Evolutionary conservation across 2,329 filamentous ascomycete species (phyloP).

Genomic region (Ascosphaera apis): DNA sequence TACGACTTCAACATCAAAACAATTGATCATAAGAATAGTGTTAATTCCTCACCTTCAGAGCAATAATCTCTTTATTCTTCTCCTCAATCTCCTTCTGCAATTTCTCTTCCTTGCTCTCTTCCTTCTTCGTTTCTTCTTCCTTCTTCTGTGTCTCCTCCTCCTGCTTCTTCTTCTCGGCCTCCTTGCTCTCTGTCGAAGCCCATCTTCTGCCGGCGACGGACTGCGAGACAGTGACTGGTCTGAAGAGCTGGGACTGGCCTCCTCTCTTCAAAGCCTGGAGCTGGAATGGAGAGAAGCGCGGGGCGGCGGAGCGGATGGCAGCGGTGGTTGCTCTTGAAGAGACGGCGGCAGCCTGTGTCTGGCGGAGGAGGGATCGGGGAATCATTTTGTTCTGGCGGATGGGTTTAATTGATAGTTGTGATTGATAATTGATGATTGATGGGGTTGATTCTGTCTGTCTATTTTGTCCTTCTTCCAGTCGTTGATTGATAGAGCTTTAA

Average conservation of each 20-base stretch:
- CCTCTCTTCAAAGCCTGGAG: slow-evolving; percentile 1
- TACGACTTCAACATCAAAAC: not conserved
- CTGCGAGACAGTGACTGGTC: slow-evolving; percentile 11
- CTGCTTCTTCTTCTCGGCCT: slow-evolving; percentile 12
- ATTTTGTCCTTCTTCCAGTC: no score
- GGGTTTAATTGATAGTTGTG: no score
- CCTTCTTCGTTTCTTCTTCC: slow-evolving; percentile 20
- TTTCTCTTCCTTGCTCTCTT: slow-evolving; percentile 21
- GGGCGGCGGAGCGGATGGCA: slow-evolving; percentile 13
- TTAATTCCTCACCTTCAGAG: slow-evolving; percentile 50
- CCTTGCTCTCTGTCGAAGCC: slow-evolving; percentile 20
- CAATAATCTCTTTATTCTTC: slow-evolving; percentile 48
- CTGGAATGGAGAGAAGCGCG: slow-evolving; percentile 14
- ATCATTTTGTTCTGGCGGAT: slow-evolving; percentile 14
- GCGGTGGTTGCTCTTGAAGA: slow-evolving; percentile 14
- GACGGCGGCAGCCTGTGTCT: slow-evolving; percentile 16
- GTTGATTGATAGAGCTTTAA: no score
- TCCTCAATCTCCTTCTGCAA: slow-evolving; percentile 45
- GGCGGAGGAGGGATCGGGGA: slow-evolving; percentile 20
- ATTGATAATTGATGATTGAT: no score
- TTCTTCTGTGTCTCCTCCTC: slow-evolving; percentile 20
- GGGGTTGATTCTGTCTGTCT: no score
- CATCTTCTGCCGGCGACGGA: slow-evolving; percentile 15
- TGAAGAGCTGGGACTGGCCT: slow-evolving; percentile 5
- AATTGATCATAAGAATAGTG: not conserved